Evolutionary conservation across 2,329 filamentous ascomycete genomes (phyloP).

Genomic region (Decorospora gaudefroyi): DNA sequence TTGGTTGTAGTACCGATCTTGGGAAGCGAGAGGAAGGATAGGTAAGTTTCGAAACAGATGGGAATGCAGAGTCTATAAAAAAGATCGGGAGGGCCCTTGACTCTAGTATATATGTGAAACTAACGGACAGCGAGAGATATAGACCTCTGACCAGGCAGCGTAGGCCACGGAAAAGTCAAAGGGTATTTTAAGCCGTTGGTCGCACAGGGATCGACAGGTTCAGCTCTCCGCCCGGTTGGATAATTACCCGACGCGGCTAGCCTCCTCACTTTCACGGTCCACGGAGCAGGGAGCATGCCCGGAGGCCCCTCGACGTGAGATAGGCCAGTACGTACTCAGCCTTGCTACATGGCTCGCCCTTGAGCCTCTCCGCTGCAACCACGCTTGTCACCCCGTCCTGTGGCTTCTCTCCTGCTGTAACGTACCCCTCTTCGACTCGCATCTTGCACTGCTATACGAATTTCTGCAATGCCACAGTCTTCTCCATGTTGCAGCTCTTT

Average conservation of each 20-base stretch:
- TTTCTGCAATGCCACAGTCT: constrained; percentile 15
- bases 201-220: constrained; percentile 12
- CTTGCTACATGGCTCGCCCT: constrained; percentile 30
- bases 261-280: not conserved
- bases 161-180: constrained; percentile 14
- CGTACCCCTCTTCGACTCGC: constrained; percentile 25
- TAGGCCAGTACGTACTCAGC: constrained; percentile 27
- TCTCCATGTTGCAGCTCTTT: not conserved
- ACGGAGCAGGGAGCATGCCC: constrained; percentile 8
- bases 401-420: constrained; percentile 35
- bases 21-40: not conserved
- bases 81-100: too few relatives aligned
- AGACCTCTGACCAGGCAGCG: too few relatives aligned
- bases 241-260: constrained; percentile 27
- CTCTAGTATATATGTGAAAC: too few relatives aligned
- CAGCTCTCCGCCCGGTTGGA: constrained; percentile 12
- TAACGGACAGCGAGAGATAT: too few relatives aligned
- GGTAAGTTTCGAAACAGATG: not conserved
- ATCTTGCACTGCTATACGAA: constrained; percentile 1
- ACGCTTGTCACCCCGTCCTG: constrained; percentile 10
- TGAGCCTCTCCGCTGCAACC: constrained; percentile 23
- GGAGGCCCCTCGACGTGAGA: not conserved
- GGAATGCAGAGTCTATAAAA: not conserved
- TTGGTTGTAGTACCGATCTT: constrained; percentile 4
- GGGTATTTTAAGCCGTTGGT: too few relatives aligned